phyloP scores from a whole-genome alignment of 1,284 basidiomycete species.

The Tilletia setariae region DNA sequence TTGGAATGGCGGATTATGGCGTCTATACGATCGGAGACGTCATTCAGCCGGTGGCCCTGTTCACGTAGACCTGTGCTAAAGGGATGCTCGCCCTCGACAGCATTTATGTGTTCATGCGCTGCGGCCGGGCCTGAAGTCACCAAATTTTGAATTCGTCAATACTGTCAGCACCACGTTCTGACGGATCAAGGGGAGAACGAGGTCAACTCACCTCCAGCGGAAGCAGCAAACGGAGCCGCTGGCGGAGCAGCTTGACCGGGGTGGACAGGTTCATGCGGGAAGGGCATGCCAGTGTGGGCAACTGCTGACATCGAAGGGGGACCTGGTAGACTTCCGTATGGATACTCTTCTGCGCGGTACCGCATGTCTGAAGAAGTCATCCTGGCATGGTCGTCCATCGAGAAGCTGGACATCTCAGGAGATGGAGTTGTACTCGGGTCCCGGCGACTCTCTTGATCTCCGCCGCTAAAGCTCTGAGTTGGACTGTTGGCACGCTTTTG shows the following conservation, averaged over 20 bases:
- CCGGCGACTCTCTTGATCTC: constrained; percentile 2
- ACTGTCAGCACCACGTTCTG: too few species aligned
- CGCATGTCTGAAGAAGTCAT: background rate
- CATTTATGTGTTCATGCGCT: background rate
- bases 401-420: constrained; percentile 14
- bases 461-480: constrained; percentile 11
- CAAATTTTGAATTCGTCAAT: too few species aligned
- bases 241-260: background rate
- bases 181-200: too few species aligned
- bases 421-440: background rate
- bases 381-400: constrained; percentile 10
- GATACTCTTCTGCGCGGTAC: background rate
- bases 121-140: background rate
- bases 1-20: constrained; percentile 46
- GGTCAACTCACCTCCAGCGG: background rate
- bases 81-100: constrained; percentile 2
- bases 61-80: background rate
- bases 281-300: constrained; percentile 6
- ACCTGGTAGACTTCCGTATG: background rate
- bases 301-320: background rate
- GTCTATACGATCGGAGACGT: constrained; percentile 47
- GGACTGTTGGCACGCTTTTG: constrained; percentile 26
- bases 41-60: constrained; percentile 27
- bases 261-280: background rate
- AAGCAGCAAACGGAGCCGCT: too few species aligned